phyloP scores from a whole-genome alignment of 257 asterid species.

The Lycium ferocissimum region DNA sequence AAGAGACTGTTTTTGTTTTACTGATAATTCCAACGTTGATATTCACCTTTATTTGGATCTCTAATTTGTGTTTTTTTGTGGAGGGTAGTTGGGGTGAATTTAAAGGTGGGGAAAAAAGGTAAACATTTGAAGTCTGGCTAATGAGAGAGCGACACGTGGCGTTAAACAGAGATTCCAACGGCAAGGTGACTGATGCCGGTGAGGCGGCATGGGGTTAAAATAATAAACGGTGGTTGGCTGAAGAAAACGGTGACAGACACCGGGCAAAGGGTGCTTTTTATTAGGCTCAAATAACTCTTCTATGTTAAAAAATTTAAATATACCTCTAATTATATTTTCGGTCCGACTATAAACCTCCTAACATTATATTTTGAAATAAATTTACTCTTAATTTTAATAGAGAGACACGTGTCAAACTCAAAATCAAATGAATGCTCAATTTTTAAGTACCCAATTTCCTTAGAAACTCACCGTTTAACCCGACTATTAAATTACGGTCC shows the following conservation, averaged over 20 bases:
- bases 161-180: not conserved
- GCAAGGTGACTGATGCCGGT: not conserved
- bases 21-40: constrained; percentile 53
- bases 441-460: too few species aligned
- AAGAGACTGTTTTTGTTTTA: not conserved
- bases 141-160: not conserved
- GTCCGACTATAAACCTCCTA: too few species aligned
- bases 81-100: not conserved
- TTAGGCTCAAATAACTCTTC: too few species aligned
- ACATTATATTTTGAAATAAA: too few species aligned
- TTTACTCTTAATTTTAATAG: too few species aligned
- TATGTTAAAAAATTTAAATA: too few species aligned
- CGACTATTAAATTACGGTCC: too few species aligned
- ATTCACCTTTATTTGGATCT: not conserved
- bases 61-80: not conserved
- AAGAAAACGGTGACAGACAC: not conserved
- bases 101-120: not conserved
- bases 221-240: not conserved
- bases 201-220: not conserved
- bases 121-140: not conserved
- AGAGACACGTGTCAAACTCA: too few species aligned
- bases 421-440: too few species aligned
- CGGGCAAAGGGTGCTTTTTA: not conserved
- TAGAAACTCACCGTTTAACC: too few species aligned
- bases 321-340: too few species aligned